These are phyloP conservation scores for Adiantum capillusveneris DNA, from an alignment of 75 land plant genomes.

Conservation along the genomic window DNA sequence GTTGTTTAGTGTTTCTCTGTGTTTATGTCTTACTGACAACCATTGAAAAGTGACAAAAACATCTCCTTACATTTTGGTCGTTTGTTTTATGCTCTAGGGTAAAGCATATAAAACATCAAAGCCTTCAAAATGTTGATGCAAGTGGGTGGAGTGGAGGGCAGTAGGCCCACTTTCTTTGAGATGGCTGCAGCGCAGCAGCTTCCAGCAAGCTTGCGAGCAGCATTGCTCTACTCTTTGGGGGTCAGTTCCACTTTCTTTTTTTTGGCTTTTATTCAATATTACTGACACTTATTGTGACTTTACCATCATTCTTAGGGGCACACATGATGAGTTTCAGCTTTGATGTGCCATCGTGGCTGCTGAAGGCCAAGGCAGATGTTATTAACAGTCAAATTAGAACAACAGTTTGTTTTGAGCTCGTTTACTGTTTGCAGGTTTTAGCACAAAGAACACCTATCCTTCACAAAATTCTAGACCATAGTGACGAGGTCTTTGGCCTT, in stretches of 20 bases:
- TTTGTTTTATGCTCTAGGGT: too few relatives aligned
- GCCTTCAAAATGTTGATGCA: conserved; percentile 86
- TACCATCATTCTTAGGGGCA: too few relatives aligned
- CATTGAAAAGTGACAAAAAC: too few relatives aligned
- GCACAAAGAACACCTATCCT: conserved; percentile 84
- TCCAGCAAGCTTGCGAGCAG: conserved; percentile 88
- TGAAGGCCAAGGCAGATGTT: too few relatives aligned
- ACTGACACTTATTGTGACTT: too few relatives aligned
- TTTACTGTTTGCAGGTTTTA: conserved; percentile 48
- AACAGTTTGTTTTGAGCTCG: neutral
- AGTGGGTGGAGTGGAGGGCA: conserved; percentile 86
- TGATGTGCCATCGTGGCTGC: neutral
- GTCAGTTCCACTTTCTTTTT: conserved; percentile 21
- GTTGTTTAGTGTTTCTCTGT: too few relatives aligned
- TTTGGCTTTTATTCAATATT: neutral
- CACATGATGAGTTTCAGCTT: too few relatives aligned
- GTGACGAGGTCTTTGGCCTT: conserved; percentile 87
- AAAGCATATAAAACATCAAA: too few relatives aligned
- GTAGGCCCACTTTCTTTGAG: conserved; percentile 97
- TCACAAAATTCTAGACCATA: conserved; percentile 85
- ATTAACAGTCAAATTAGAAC: too few relatives aligned
- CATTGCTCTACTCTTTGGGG: conserved; percentile 85
- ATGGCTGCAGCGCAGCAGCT: conserved; percentile 97
- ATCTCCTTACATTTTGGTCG: too few relatives aligned
- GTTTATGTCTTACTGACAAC: too few relatives aligned